Evolutionary conservation across 2,329 filamentous ascomycete species (phyloP), one percentile per base, ranked within the genome.

Genomic region (Coniochaeta sp.): DNA sequence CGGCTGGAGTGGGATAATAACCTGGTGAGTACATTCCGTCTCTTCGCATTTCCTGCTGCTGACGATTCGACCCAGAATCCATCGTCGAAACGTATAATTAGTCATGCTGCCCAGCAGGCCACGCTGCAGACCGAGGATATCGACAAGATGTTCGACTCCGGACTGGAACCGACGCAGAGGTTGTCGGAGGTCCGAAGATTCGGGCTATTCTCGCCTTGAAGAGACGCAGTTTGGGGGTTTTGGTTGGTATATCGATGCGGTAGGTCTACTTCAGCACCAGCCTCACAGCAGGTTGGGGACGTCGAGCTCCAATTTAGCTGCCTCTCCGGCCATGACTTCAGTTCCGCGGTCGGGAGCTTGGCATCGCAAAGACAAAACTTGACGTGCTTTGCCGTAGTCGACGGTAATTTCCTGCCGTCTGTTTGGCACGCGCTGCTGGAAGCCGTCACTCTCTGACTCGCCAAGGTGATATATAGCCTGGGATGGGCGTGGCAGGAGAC

Each of bases 1-100:
- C 85, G 86, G 66, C 75, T 93, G 52, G 87, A 86, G 40, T 93
- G 90, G 90, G 88, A 92, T 72, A 81, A 86, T 58, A 89, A 83
- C 81, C 40, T 81, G 88, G 56, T 79, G 81, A 64, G 86, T 88
- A n/a, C 40, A 9, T 24, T 16, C 22, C 43, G 26, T 43, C 63
- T 47, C 38, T 58, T 55, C 14, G 24, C 24, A 36, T 11, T 8
- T n/a, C 8, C 31, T 33, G 1, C 33, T 59, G 59, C 69, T 76
- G 64, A 78, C 71, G 43, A 6, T 11, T 31, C 58, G 16, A 9
- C 7, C 16, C 62, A 82, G 80, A 77, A 78, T 50, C 71, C 74
- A 22, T 75, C 79, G 26, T 68, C 73, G 19, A 67, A 78, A 64
- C 77, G 77, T 43, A 73, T 80, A 64, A 76, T 72, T 57, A 74